These are phyloP conservation scores for Nyctanthes arbortristis DNA, from an alignment of 257 asterid genomes.

Conservation along the genomic window DNA sequence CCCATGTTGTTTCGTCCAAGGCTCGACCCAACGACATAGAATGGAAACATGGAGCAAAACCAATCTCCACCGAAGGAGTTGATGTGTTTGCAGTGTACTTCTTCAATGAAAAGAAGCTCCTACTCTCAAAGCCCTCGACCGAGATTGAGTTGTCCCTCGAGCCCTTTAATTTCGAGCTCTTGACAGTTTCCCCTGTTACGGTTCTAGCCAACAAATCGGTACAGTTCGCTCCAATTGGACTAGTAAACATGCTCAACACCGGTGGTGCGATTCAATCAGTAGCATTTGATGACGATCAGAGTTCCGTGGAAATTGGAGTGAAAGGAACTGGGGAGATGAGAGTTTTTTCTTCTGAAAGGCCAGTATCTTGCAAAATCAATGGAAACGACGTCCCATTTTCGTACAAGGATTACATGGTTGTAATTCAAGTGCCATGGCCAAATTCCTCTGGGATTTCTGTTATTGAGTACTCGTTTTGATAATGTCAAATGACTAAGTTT, in stretches of 20 bases:
- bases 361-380: conserved; percentile 46
- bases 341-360: conserved; percentile 57
- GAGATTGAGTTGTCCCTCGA: conserved; percentile 46
- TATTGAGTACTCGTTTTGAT: conserved; percentile 55
- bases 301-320: conserved; percentile 47
- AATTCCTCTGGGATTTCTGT: conserved; percentile 45
- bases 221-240: conserved; percentile 65
- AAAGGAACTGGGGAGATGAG: conserved; percentile 78
- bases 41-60: conserved; percentile 55
- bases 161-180: conserved; percentile 64
- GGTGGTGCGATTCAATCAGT: conserved; percentile 61
- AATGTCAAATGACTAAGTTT: conserved; percentile 10
- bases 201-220: conserved; percentile 23
- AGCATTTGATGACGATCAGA: conserved; percentile 25
- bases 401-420: conserved; percentile 52
- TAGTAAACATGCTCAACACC: conserved; percentile 68
- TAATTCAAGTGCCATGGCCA: conserved; percentile 57
- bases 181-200: conserved; percentile 53
- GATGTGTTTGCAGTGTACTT: conserved; percentile 49
- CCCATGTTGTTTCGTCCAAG: conserved; percentile 50
- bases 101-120: conserved; percentile 44
- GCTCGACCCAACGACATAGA: conserved; percentile 64
- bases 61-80: conserved; percentile 44
- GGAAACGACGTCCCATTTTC: conserved; percentile 40
- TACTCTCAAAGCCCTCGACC: conserved; percentile 44